Conservation (phyloP, 1,139 yeast genomes). For the Yamadazyma trypodendri region DNA sequence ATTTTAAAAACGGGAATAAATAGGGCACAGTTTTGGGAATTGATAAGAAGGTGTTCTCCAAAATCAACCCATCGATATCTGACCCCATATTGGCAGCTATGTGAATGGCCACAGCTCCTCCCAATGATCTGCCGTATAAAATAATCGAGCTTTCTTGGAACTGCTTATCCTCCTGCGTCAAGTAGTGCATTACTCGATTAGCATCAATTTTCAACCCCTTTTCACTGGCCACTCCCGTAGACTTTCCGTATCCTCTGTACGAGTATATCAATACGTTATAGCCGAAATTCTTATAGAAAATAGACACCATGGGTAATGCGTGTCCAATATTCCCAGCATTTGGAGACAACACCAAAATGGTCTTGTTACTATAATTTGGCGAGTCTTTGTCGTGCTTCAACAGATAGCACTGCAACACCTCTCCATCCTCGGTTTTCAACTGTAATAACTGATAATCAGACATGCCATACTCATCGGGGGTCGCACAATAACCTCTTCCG, state of each 20-base stretch:
- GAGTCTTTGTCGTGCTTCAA: constrained; percentile 46
- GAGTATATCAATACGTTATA: constrained; percentile 85
- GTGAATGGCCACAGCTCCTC: constrained; percentile 93
- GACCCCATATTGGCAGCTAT: constrained; percentile 60
- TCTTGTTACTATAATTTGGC: constrained; percentile 53
- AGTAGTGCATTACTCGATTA: constrained; percentile 62
- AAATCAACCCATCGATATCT: constrained; percentile 58
- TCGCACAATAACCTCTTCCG: constrained; percentile 72
- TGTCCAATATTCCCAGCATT: constrained; percentile 98
- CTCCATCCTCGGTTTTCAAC: constrained; percentile 69
- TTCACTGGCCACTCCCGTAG: constrained; percentile 79
- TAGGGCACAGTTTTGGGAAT: constrained; percentile 81
- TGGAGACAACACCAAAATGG: constrained; percentile 80
- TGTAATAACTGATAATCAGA: constrained; percentile 60
- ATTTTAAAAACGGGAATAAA: constrained; percentile 66
- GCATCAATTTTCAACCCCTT: constrained; percentile 82
- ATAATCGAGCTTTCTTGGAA: constrained; percentile 55
- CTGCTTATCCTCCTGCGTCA: constrained; percentile 48
- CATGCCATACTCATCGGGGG: constrained; percentile 72
- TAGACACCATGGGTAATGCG: constrained; percentile 76
- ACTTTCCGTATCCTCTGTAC: constrained; percentile 88
- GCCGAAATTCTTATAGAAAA: constrained; percentile 62
- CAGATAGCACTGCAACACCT: constrained; percentile 41
- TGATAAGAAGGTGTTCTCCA: constrained; percentile 85
- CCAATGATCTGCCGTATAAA: constrained; percentile 86